Evolutionary conservation across 2,329 filamentous ascomycete species (phyloP), one percentile per base, ranked within the genome.

Genomic region (Acrodontium crateriforme): DNA sequence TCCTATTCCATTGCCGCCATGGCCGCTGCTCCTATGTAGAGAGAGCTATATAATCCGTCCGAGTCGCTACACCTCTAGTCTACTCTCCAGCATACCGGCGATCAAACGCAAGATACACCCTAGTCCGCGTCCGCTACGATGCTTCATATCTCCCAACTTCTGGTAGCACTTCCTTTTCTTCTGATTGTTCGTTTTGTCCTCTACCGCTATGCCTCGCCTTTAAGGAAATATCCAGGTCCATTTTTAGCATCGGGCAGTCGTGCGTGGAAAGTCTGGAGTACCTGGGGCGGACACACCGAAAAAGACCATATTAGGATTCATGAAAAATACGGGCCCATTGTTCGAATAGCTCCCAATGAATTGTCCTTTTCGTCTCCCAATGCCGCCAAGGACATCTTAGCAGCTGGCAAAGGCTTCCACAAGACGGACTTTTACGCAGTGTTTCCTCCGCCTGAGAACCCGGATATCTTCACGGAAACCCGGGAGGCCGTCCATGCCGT

Each of bases 391-490:
- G 37, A 44, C 25, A 44, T 53, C 25, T 42, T 52, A 21, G 38
- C 40, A 15, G 43, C 48, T 4, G 44, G 44, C 9, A 42, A 38
- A 27, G 45, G 45, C 10, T 53, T 52, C 32, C 31, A 36, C 24
- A 53, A 52, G 30, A 43, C 46, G 7, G 35, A 43, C 25, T 52
- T 47, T 38, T 52, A 52, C 32, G 37, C 29, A 16, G 65, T 70
- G 5, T 70, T 70, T 41, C 65, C 65, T 16, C 66, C 66, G 3
- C 59, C 63, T 0, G 63, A 67, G 47, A 68, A 69, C 49, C 65
- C 66, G 5, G 66, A 70, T 34, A 69, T 70, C 44, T 70, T 70
- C 49, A 69, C 67, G 21, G 66, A 70, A 45, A 60, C 55, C 10
- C 54, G 64, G 29, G 65, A 69, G 47, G 54, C 60, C 5, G 60